A percentile compares a stretch with the other conserved stretches of the same genome.
phyloP scores from a whole-genome alignment of 2,329 filamentous ascomycete genomes.

The Scytalidium lignicola region DNA sequence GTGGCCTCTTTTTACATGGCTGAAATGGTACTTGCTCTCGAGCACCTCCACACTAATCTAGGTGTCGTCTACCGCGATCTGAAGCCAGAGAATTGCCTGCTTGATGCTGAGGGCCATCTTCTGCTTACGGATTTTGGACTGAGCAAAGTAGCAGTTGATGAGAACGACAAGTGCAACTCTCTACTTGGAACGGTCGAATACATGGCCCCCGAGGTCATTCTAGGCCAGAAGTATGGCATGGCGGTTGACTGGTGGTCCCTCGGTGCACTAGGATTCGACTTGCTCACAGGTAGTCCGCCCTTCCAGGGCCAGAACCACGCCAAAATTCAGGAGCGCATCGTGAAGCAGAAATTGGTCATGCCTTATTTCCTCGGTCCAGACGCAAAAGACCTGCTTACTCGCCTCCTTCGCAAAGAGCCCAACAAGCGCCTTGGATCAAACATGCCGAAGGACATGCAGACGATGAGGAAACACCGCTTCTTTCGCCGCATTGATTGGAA shows the following conservation, averaged over 20 bases:
- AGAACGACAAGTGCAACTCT: slow-evolving; percentile 69
- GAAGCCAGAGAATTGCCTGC: slow-evolving; percentile 94
- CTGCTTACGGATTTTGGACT: slow-evolving; percentile 95
- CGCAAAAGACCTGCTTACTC: slow-evolving; percentile 87
- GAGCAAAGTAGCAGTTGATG: slow-evolving; percentile 84
- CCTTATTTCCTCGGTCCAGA: slow-evolving; percentile 90
- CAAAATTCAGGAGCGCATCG: slow-evolving; percentile 93
- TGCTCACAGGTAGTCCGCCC: slow-evolving; percentile 87
- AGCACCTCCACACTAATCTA: slow-evolving; percentile 85
- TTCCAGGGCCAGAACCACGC: slow-evolving; percentile 88
- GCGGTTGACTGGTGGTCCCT: slow-evolving; percentile 99
- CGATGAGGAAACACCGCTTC: slow-evolving; percentile 89
- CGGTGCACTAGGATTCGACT: slow-evolving; percentile 84
- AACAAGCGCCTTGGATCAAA: slow-evolving; percentile 81
- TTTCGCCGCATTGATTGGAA: slow-evolving; percentile 97
- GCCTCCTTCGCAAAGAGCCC: slow-evolving; percentile 87
- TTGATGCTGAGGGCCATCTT: slow-evolving; percentile 87
- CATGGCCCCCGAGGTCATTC: slow-evolving; percentile 95
- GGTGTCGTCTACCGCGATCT: slow-evolving; percentile 95
- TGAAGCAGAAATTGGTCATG: slow-evolving; percentile 82
- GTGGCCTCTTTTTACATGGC: slow-evolving; percentile 97
- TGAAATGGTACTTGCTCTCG: slow-evolving; percentile 90
- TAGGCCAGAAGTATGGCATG: slow-evolving; percentile 84
- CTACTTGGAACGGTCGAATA: slow-evolving; percentile 95
- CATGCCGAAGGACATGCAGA: slow-evolving; percentile 82